Base-by-base conservation (phyloP, 2,329 filamentous ascomycete species). In the Cercospora beticola region DNA sequence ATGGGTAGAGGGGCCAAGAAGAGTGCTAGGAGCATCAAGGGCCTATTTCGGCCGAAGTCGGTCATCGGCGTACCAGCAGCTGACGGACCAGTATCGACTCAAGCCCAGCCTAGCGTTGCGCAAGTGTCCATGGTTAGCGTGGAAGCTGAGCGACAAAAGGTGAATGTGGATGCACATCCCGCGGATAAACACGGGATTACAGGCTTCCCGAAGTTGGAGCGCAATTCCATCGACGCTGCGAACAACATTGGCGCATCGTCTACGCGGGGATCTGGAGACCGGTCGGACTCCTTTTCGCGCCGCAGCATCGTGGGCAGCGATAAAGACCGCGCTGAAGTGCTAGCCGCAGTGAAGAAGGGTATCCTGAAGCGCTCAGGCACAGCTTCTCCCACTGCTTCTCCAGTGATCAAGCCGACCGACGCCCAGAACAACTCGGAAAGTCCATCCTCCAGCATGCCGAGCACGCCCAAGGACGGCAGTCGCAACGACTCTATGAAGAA, bases 1-100 rank as follows among this genome's bases (percentile, higher is more conserved):
- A 99, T 99, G 95, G 95, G 95, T 66, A 93, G 93, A 72, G 94
- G 94, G n/a, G 91, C 98, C 89, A 98, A 97, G 86, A 96, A 95
- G 81, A 90, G 93, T 62, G 91, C 91, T 18, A 88, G 94, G 59
- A 97, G 94, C 26, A 87, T 99, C 64, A 96, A 96, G 73, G 95
- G 95, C 28, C 85, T 99, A 7, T 99, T 99, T 83, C 87, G 95
- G 71, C 94, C 95, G 0, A 99, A 98, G 80, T 98, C 94, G 0
- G 86, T 97, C 16, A 87, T 94, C 74, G 94, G 93, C 33, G 88
- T 90, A 21, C 88, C 92, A 18, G 85, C 89, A 33, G 88, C 90
- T 3, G 93, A 97, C 74, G 83, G 85, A 5, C 85, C 87, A 30
- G 80, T 89, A 1, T 84, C 87, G 18, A 81, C 92, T 76, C 70